Base-by-base conservation (phyloP, 2,329 filamentous ascomycete species). In the Zasmidium citrigriseum region DNA sequence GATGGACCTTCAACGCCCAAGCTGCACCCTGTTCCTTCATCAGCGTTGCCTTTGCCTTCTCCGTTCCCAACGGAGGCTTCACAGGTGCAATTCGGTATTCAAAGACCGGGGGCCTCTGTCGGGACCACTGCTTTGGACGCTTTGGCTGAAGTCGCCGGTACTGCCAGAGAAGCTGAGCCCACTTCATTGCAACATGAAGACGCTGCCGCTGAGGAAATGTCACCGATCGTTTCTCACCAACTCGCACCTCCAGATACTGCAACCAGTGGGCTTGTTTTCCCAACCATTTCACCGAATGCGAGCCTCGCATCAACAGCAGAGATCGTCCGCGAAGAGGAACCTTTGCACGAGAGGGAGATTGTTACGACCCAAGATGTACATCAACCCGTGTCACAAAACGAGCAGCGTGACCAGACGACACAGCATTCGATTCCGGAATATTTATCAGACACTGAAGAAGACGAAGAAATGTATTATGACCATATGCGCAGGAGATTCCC, bases 11-110 rank as follows among this genome's bases (percentile, higher is more conserved):
- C 46, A 16, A 73, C 71, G 5, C 72, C 72, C 7, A 61, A 68
- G 41, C 59, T 74, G 14, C 61, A 64, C 18, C 68, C 72, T 23
- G 64, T 73, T 10, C 57, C 67, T 18, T 67, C 66, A 11, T 66
- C 67, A 11, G 63, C 57, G 11, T 51, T 74, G 16, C 69, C 72
- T 27, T 52, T 73, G n/a, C 72, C 71, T 3, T 73, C 72, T 16
- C 71, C 72, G 1, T 73, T 73, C 50, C 70, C 71, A 23, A 59
- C 54, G 1, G 62, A 64, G n/a, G 25, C 54, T 20, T 23, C 46
- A 24, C 54, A 55, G 41, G 20, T 41, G 22, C 56, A 53, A 2
- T 48, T 63, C 10, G 46, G 48, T 24, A 22, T 21, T 18, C 34
- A 9, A 10, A 4, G 14, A 4, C 7, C 18, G 7, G 22, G 14